Evolutionary conservation across 495 filamentous ascomycete genomes (phyloP), one percentile per base, ranked within the genome.

Genomic region (Lophiostoma macrostomum): DNA sequence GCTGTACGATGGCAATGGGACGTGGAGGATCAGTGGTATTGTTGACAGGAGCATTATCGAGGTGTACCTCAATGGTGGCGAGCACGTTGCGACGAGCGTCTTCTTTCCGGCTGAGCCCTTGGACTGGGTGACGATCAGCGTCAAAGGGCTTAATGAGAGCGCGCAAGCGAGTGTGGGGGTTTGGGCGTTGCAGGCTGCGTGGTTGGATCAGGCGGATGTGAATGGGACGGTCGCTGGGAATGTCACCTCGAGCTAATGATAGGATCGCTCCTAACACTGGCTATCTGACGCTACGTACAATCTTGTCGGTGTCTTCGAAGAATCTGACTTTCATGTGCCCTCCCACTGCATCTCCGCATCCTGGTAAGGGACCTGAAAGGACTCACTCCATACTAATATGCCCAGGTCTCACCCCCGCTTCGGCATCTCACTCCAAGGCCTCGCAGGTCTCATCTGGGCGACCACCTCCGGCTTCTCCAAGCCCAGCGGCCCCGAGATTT

Each of bases 41-140:
- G 68, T 79, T 14, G 77, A 80, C 43, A 63, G 75, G 7, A 71
- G 66, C n/a, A 72, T 79, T 38, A 63, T 77, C 12, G 76, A 80
- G 55, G 70, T 77, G 3, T 79, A 77, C 53, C 36, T 78, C 6
- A 70, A 73, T 41, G 64, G 65, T 11, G 77, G 76, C 7, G 58
- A 69, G 38, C 67, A 70, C 46, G 67, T 56, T 41, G 75, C 64
- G 3, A 79, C 74, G 20, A 67, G 68, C 41, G 67, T 64, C 0
- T 79, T 79, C 56, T 79, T 71, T 54, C 66, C 75, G 3, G 52
- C 64, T 16, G 61, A 66, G 25, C 64, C 61, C 18, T 59, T 79
- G 13, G 73, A 77, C 52, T 64, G 42, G 23, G 55, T 78, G 56
- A 59, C 63, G 13, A 24, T 77, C 24, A 58, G 61, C 13, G 62